Evolutionary conservation across 305 asterid genomes (phyloP).

Genomic region (Euphrasia arctica): DNA sequence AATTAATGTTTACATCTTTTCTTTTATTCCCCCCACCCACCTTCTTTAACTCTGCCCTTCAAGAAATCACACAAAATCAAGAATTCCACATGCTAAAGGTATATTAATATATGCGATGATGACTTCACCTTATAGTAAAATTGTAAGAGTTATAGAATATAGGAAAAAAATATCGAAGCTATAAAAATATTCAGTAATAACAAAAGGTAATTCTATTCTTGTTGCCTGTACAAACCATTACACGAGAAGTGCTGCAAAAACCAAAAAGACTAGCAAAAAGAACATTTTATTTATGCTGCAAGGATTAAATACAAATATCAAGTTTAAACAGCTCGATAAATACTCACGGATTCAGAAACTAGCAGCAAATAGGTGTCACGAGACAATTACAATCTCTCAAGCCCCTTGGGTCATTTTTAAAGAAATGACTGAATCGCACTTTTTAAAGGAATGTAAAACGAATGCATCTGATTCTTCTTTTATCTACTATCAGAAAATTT

Average conservation of each 20-base stretch:
- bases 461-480: neutral
- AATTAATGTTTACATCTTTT: neutral
- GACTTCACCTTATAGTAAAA: too few species aligned
- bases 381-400: too few species aligned
- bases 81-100: too few species aligned
- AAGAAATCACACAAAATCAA: too few species aligned
- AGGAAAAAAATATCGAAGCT: neutral
- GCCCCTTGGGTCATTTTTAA: too few species aligned
- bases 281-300: slow-evolving; percentile 1
- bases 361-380: too few species aligned
- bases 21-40: too few species aligned
- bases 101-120: too few species aligned
- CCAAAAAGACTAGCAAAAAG: neutral
- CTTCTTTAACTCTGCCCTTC: too few species aligned
- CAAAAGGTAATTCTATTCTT: neutral
- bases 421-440: neutral
- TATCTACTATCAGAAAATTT: neutral
- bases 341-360: too few species aligned
- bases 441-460: slow-evolving; percentile 4
- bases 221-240: too few species aligned
- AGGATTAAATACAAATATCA: neutral
- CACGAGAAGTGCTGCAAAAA: neutral
- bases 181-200: neutral
- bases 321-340: neutral
- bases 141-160: neutral